phyloP scores from a whole-genome alignment of 2,329 filamentous ascomycete genomes.

The Talaromyces rugulosus region DNA sequence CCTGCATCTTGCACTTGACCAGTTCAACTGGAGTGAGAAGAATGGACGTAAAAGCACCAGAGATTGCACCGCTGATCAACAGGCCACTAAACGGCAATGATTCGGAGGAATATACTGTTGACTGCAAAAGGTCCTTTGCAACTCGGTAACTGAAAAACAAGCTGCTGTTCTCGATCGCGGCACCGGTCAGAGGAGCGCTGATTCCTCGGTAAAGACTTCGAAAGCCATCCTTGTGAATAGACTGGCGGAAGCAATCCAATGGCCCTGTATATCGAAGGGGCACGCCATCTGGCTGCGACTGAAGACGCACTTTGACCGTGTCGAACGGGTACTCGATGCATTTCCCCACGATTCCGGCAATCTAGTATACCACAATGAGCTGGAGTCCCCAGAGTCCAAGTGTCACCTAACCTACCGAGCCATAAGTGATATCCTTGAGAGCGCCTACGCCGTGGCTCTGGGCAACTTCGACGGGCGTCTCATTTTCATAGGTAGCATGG shows the following conservation, averaged over 20 bases:
- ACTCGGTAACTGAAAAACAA: slow-evolving; percentile 88
- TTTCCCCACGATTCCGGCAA: slow-evolving; percentile 84
- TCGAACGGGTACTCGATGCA: slow-evolving; percentile 98
- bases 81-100: slow-evolving; percentile 71
- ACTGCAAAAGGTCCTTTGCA: slow-evolving; percentile 58
- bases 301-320: slow-evolving; percentile 93
- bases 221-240: slow-evolving; percentile 73
- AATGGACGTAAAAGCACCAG: slow-evolving; percentile 83
- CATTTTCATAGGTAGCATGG: slow-evolving; percentile 35
- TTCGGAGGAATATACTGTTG: slow-evolving; percentile 55
- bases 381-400: not conserved
- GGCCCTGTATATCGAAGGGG: slow-evolving; percentile 81
- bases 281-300: slow-evolving; percentile 84
- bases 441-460: slow-evolving; percentile 59
- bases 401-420: slow-evolving; percentile 60
- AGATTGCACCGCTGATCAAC: slow-evolving; percentile 75
- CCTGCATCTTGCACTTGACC: slow-evolving; percentile 98
- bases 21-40: slow-evolving; percentile 93
- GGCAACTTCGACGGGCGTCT: slow-evolving; percentile 37
- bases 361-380: slow-evolving; percentile 40
- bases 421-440: slow-evolving; percentile 80
- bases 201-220: slow-evolving; percentile 85
- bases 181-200: slow-evolving; percentile 82
- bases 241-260: slow-evolving; percentile 88
- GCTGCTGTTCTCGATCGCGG: slow-evolving; percentile 86